phyloP scores from a whole-genome alignment of 2,329 filamentous ascomycete species.

The Colletotrichum sp. region DNA sequence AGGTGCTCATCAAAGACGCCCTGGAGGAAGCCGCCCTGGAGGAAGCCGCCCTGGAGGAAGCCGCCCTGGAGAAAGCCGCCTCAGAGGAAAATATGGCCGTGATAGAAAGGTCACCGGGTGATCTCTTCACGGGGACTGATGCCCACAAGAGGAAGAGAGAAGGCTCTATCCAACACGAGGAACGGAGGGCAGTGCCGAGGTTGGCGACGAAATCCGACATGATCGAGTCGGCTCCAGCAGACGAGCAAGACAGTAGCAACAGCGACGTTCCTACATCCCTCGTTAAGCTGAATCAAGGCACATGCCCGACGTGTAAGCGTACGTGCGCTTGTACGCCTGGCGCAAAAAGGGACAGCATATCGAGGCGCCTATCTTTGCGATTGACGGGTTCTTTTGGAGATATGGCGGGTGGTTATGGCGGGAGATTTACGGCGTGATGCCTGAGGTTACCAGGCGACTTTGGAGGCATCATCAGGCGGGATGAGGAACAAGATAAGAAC shows the following conservation, averaged over 20 bases:
- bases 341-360: background rate
- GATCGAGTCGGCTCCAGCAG: background rate
- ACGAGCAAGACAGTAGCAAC: background rate
- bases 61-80: too few species aligned
- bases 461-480: background rate
- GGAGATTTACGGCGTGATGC: background rate
- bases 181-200: background rate
- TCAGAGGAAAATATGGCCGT: background rate
- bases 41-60: background rate
- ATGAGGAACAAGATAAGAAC: background rate
- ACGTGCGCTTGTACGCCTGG: background rate
- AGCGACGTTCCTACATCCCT: background rate
- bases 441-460: background rate
- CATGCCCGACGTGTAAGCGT: slow-evolving; percentile 1
- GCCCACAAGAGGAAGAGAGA: background rate
- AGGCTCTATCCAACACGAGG: background rate
- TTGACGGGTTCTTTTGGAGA: background rate
- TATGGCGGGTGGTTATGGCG: background rate
- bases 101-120: background rate
- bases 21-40: background rate
- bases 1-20: background rate
- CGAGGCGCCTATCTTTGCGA: background rate
- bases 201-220: background rate
- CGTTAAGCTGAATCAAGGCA: background rate
- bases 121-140: background rate